phyloP scores from a whole-genome alignment of 164 flowering plant species.

The Warburgia ugandensis region DNA sequence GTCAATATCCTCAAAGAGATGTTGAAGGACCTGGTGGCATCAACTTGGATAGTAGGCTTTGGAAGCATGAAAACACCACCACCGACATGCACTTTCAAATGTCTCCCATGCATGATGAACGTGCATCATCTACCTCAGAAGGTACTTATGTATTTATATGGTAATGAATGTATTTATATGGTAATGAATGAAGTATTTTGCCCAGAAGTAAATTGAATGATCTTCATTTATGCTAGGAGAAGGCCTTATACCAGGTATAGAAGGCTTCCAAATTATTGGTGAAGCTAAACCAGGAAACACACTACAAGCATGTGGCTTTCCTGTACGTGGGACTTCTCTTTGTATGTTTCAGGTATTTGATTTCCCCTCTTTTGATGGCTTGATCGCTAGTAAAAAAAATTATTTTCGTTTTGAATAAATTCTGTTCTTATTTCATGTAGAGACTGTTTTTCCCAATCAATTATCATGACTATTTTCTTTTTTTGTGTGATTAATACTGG shows the following conservation, averaged over 20 bases:
- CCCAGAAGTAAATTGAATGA: no score
- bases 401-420: no score
- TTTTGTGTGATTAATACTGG: slow-evolving; percentile 9
- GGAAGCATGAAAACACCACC: slow-evolving; percentile 13
- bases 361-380: background rate
- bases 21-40: slow-evolving; percentile 6
- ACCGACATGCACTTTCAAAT: slow-evolving; percentile 17
- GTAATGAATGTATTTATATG: slow-evolving; percentile 5
- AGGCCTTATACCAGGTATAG: slow-evolving; percentile 61
- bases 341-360: slow-evolving; percentile 86
- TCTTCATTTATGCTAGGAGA: slow-evolving; percentile 22
- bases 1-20: no score
- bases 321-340: slow-evolving; percentile 77
- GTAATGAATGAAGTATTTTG: no score
- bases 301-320: slow-evolving; percentile 86
- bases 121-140: slow-evolving; percentile 11
- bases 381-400: no score
- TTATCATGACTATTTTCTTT: background rate
- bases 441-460: no score
- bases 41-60: slow-evolving; percentile 7
- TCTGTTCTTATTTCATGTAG: no score
- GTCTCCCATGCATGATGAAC: slow-evolving; percentile 22
- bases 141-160: no score
- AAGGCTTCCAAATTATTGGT: slow-evolving; percentile 80
- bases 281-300: slow-evolving; percentile 76